A percentile compares a stretch with the other conserved stretches of the same genome.
phyloP scores from a whole-genome alignment of 805 yeast species.

The Hanseniaspora jakobsenii region DNA sequence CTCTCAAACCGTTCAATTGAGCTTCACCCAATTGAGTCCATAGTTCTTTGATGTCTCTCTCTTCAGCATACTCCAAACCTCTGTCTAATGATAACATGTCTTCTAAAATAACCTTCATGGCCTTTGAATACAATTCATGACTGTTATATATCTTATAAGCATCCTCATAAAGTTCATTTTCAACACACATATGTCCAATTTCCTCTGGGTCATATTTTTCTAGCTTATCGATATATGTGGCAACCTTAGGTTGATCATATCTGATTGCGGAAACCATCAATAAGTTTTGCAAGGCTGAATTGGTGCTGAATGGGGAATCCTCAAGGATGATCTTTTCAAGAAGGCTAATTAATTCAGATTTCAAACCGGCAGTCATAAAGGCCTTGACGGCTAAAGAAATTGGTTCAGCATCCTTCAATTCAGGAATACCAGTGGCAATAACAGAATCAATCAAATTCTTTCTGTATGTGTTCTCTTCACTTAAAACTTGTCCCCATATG shows the following conservation, averaged over 20 bases:
- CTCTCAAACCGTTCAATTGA: constrained; percentile 83
- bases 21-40: constrained; percentile 96
- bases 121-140: constrained; percentile 62
- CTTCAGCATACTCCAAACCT: constrained; percentile 86
- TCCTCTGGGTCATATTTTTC: constrained; percentile 88
- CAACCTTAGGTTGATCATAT: constrained; percentile 80
- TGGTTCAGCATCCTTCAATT: constrained; percentile 83
- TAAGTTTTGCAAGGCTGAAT: constrained; percentile 87
- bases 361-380: constrained; percentile 89
- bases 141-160: constrained; percentile 87
- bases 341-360: constrained; percentile 83
- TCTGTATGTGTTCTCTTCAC: constrained; percentile 69
- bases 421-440: constrained; percentile 92
- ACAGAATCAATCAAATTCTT: constrained; percentile 88
- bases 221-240: constrained; percentile 71
- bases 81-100: constrained; percentile 89
- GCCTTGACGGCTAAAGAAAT: constrained; percentile 88
- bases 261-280: constrained; percentile 87
- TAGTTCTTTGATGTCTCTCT: constrained; percentile 68
- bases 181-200: constrained; percentile 84
- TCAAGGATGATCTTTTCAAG: constrained; percentile 92
- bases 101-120: constrained; percentile 82
- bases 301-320: constrained; percentile 93
- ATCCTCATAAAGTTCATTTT: constrained; percentile 80
- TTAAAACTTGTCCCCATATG: constrained; percentile 72